These are phyloP conservation scores for Eimeria brunetti DNA, from an alignment of 169 alveolate species.

Conservation along the genomic window DNA sequence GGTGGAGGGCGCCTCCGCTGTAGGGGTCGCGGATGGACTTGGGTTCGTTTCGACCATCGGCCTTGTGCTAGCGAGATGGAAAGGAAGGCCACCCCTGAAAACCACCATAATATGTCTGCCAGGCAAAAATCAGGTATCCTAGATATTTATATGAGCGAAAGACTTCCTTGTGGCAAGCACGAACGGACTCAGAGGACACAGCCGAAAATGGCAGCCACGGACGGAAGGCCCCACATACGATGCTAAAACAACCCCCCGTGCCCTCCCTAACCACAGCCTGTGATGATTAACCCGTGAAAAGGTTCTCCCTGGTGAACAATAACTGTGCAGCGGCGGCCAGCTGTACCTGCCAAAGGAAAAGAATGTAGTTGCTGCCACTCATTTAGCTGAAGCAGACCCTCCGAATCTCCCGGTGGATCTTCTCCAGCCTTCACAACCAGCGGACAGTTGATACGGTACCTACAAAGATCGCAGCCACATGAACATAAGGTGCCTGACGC, in stretches of 20 bases:
- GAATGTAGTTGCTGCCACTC: constrained; percentile 39
- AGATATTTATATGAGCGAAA: no score
- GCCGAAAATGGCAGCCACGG: neutral
- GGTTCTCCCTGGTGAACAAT: neutral
- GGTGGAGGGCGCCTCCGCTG: constrained; percentile 20
- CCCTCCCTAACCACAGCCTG: neutral
- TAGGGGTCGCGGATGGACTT: constrained; percentile 43
- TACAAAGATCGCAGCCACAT: neutral
- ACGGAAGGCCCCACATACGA: neutral
- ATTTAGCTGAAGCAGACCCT: constrained; percentile 46
- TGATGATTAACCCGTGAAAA: neutral
- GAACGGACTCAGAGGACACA: neutral
- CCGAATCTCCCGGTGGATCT: constrained; percentile 64
- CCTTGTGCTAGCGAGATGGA: constrained; percentile 47
- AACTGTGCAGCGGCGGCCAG: neutral
- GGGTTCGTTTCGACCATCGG: constrained; percentile 43
- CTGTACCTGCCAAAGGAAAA: constrained; percentile 29
- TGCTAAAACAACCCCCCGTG: neutral
- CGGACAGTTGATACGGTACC: constrained; percentile 45
- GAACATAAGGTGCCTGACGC: neutral
- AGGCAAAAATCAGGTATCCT: neutral
- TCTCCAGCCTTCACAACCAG: constrained; percentile 47
- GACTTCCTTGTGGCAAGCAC: neutral
- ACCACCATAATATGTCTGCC: neutral
- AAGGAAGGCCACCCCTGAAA: constrained; percentile 66